These are phyloP conservation scores for Penicillium tannophilum DNA, from an alignment of 495 filamentous ascomycete genomes.

Conservation along the genomic window DNA sequence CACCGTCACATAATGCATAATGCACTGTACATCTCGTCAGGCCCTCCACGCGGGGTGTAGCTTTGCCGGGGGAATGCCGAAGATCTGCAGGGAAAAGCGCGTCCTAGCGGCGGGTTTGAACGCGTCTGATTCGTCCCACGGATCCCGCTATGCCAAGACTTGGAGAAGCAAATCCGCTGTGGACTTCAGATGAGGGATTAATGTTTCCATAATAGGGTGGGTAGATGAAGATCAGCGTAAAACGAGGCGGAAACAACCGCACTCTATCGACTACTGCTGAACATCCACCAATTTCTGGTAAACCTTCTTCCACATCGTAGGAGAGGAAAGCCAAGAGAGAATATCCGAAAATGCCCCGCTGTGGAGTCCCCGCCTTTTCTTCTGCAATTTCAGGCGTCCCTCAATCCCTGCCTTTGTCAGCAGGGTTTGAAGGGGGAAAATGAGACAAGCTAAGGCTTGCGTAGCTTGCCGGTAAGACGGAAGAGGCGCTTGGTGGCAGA, in stretches of 20 bases:
- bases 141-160: background rate
- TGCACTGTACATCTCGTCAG: background rate
- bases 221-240: background rate
- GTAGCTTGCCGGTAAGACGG: background rate
- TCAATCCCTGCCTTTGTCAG: background rate
- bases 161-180: background rate
- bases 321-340: background rate
- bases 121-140: constrained; percentile 15
- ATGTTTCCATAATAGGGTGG: background rate
- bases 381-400: background rate
- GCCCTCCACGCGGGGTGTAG: background rate
- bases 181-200: background rate
- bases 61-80: background rate
- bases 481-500: background rate
- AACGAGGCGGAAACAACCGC: background rate
- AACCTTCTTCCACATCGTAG: background rate
- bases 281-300: no score
- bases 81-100: constrained; percentile 9
- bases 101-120: constrained; percentile 24
- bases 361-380: background rate
- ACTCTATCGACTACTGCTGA: background rate
- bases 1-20: background rate
- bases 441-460: background rate
- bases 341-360: constrained; percentile 1
- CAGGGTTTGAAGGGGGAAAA: background rate